Conservation (phyloP, 495 filamentous ascomycete species). For the Daldinia decipiens region DNA sequence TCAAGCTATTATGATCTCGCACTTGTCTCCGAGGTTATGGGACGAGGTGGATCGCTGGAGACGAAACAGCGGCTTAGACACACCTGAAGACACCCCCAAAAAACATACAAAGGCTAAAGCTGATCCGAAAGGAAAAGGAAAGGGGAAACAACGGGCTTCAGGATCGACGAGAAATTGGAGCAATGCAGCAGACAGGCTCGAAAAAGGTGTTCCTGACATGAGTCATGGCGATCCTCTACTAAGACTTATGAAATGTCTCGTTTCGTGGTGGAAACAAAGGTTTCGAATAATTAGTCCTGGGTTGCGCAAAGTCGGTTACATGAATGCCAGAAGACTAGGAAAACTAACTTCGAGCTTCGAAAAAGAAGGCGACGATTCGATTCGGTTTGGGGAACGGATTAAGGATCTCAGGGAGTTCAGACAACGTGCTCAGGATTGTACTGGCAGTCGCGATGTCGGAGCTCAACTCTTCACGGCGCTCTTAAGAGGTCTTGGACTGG, state of each 20-base stretch:
- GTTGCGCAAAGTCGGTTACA: constrained; percentile 90
- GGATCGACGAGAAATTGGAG: constrained; percentile 77
- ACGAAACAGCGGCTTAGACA: constrained; percentile 69
- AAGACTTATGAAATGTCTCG: constrained; percentile 76
- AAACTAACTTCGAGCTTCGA: constrained; percentile 71
- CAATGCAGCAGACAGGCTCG: constrained; percentile 71
- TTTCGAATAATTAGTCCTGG: constrained; percentile 82
- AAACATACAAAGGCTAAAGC: constrained; percentile 49
- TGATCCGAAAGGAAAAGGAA: constrained; percentile 52
- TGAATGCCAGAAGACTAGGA: constrained; percentile 72
- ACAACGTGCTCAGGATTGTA: constrained; percentile 71
- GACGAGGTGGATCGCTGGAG: constrained; percentile 82
- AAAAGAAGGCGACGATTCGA: constrained; percentile 68
- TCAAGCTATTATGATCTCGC: constrained; percentile 78
- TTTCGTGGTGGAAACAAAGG: constrained; percentile 86
- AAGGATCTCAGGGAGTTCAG: constrained; percentile 71
- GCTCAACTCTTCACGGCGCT: constrained; percentile 92
- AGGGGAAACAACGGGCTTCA: constrained; percentile 53
- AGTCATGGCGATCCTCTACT: constrained; percentile 86
- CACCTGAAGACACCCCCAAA: constrained; percentile 50
- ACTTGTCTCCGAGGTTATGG: constrained; percentile 70
- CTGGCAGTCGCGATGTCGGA: constrained; percentile 87
- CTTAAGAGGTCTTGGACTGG: constrained; percentile 81
- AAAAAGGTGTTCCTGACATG: constrained; percentile 73
- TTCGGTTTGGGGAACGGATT: constrained; percentile 79